A percentile compares a stretch with the other conserved stretches of the same genome.
Evolutionary conservation across 768 basidiomycete species (phyloP).

Genomic region (Xerocomus spinulosus): DNA sequence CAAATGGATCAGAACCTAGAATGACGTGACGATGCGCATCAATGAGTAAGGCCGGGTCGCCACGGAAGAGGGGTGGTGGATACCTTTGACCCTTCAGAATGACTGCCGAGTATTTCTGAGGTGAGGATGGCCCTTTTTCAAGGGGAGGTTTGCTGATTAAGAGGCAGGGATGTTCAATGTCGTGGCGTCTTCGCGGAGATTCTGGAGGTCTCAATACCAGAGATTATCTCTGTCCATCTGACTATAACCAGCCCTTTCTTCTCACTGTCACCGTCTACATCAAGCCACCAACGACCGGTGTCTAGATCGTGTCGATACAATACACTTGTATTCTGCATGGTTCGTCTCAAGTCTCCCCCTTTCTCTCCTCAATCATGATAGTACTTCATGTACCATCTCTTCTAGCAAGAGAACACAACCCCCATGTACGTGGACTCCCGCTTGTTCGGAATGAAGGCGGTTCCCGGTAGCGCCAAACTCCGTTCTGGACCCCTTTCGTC

Average conservation of each 20-base stretch:
- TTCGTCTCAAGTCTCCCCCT: not conserved
- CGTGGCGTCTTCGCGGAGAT: conserved; percentile 10
- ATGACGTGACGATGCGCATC: conserved; percentile 17
- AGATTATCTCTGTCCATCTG: conserved; percentile 6
- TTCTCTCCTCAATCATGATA: conserved; percentile 44
- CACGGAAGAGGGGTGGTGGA: conserved; percentile 9
- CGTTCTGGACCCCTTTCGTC: conserved; percentile 64
- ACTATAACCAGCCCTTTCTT: conserved; percentile 11
- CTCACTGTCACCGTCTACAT: conserved; percentile 9
- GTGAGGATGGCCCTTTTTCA: not conserved
- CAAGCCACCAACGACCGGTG: conserved; percentile 2
- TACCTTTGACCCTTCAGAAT: conserved; percentile 6
- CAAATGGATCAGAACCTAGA: conserved; percentile 15
- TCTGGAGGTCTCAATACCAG: too few relatives aligned
- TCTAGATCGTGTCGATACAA: not conserved
- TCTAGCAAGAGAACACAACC: conserved; percentile 65
- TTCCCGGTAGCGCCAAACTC: conserved; percentile 80
- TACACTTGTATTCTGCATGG: not conserved
- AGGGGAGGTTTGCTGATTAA: not conserved
- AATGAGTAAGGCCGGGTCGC: not conserved
- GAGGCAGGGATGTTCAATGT: not conserved
- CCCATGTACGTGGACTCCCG: conserved; percentile 64
- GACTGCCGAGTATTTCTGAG: not conserved
- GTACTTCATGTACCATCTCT: conserved; percentile 63
- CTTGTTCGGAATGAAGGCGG: conserved; percentile 63